Base-by-base conservation (phyloP, 306 rosid genomes). In the Styphnolobium japonicum region DNA sequence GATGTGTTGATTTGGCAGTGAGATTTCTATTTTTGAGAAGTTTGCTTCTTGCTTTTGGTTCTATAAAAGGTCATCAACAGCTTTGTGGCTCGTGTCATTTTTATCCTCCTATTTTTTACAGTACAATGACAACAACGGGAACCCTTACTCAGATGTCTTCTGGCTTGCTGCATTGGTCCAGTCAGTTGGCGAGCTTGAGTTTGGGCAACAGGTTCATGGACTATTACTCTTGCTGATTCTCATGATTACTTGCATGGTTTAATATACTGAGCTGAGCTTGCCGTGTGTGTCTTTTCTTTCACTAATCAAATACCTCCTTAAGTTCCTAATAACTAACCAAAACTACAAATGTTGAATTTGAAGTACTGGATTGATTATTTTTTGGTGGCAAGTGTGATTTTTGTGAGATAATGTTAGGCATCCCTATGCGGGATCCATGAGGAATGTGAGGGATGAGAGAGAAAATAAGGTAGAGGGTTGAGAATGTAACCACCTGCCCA, bases 51-150 rank as follows among this genome's bases (percentile, higher is more conserved):
- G 76, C 27, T 74, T 78, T 68, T 34, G 73, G 60, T 45, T 55
- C 46, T 55, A 3, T 71, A 19, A n/a, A 6, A 29, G n/a, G 74
- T 45, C 18, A 16, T 66, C 16, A 68, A 56, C 34, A 33, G 72
- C 57, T 76, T 71, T 62, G 29, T 42, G 62, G 16, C 73, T 83
- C 22, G 39, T 69, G 48, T 33, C 39, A 67, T 77, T 80, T 73
- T 19, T 83, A 39, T 82, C 43, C 68, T 67, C 12, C 18, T 80
- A 57, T 80, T 68, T 56, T 76, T 71, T 81, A 64, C 89, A 95
- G 98, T 95, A 95, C 79, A 95, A 95, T 62, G 98, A 95, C 89
- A 95, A 95, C 87, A 93, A 82, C 34, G 98, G 98, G 53, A 95
- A 93, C 82, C 92, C 92, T 22, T 95, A 88, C 88, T 95, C 98